These are phyloP conservation scores for Leccinum truebloodii DNA, from an alignment of 768 basidiomycete genomes.

Conservation along the genomic window DNA sequence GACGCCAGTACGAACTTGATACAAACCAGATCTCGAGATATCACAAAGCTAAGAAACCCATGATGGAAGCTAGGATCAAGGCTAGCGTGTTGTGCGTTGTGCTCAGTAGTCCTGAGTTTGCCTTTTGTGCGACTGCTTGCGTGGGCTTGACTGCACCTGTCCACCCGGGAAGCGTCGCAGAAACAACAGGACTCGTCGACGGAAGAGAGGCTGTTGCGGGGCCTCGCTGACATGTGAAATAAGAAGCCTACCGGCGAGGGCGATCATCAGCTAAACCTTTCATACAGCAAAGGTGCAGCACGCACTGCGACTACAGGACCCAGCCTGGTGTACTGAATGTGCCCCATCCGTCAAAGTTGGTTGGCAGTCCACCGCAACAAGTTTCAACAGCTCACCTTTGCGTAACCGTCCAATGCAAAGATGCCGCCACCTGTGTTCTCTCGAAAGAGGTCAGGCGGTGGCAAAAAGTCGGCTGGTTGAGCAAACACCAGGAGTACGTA, in stretches of 20 bases:
- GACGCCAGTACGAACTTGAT: background rate
- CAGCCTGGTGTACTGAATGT: conserved; percentile 49
- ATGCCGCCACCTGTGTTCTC: conserved; percentile 52
- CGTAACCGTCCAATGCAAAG: conserved; percentile 61
- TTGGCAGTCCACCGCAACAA: background rate
- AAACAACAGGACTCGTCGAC: conserved; percentile 64
- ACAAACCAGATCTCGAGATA: conserved; percentile 1
- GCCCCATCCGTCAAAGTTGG: background rate
- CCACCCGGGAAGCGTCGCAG: conserved; percentile 53
- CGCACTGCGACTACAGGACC: conserved; percentile 62
- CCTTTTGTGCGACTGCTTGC: conserved; percentile 17
- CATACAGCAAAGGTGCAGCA: conserved; percentile 10
- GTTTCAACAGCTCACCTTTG: conserved; percentile 40
- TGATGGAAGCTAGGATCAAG: conserved; percentile 28
- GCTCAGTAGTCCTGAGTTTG: conserved; percentile 21
- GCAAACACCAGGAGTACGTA: conserved; percentile 67
- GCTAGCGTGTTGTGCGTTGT: conserved; percentile 23
- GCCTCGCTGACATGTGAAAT: conserved; percentile 75
- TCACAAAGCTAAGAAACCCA: conserved; percentile 31
- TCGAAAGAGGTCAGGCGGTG: conserved; percentile 56
- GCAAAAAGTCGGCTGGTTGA: conserved; percentile 62
- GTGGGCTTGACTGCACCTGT: conserved; percentile 13
- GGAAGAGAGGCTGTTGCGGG: conserved; percentile 51
- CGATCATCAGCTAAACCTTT: conserved; percentile 5
- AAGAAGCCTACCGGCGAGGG: conserved; percentile 50